Conservation (phyloP, 331 rosid genomes). For the Prunus yedoensis region DNA sequence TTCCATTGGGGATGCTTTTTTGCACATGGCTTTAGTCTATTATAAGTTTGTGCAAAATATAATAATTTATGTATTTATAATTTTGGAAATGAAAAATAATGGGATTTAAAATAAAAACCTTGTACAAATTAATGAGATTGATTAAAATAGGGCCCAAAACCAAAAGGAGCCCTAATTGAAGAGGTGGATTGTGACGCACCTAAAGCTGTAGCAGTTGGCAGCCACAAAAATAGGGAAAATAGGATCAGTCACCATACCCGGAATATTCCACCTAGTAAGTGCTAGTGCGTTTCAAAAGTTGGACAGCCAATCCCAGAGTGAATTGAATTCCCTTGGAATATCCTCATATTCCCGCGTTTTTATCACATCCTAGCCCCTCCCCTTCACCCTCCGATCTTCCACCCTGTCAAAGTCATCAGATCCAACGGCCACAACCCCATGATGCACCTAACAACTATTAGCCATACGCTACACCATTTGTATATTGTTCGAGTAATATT, state of each 20-base stretch:
- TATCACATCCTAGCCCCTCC: no score
- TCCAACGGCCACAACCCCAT: slow-evolving; percentile 12
- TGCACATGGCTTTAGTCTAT: no score
- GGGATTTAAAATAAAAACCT: no score
- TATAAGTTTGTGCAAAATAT: no score
- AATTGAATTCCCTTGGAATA: slow-evolving; percentile 39
- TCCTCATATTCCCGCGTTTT: slow-evolving; percentile 41
- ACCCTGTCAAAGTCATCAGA: not conserved
- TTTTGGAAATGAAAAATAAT: no score
- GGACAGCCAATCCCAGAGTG: not conserved
- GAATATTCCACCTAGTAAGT: slow-evolving; percentile 2
- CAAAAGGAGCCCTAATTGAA: not conserved
- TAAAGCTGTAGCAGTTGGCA: not conserved
- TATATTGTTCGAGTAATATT: slow-evolving; percentile 30
- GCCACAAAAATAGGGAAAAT: not conserved
- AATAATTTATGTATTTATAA: no score
- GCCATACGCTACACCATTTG: not conserved
- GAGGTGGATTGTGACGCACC: slow-evolving; percentile 1
- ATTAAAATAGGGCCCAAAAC: not conserved
- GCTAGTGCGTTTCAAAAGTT: slow-evolving; percentile 22
- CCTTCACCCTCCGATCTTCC: not conserved
- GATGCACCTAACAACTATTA: not conserved
- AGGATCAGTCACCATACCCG: not conserved
- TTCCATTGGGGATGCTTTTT: no score
- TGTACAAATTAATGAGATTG: no score